phyloP scores from a whole-genome alignment of 768 basidiomycete genomes.

The Amanita phalloides region DNA sequence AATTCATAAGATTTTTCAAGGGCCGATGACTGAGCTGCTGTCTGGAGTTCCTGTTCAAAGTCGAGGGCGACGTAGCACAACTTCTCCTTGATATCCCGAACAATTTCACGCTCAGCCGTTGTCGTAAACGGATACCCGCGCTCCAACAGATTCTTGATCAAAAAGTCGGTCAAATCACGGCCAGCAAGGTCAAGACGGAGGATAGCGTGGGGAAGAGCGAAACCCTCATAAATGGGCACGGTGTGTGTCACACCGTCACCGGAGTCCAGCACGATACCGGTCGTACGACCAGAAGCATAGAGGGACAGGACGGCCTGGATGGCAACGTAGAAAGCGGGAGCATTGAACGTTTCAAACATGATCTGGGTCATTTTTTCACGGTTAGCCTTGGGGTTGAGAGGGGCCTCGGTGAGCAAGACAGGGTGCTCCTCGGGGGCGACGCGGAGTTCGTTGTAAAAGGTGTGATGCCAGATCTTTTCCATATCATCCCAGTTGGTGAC shows the following conservation, averaged over 20 bases:
- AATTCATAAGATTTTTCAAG: conserved; percentile 92
- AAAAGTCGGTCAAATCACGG: conserved; percentile 78
- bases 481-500: conserved; percentile 99
- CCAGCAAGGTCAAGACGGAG: conserved; percentile 87
- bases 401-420: conserved; percentile 84
- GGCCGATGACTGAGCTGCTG: conserved; percentile 79
- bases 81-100: conserved; percentile 96
- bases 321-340: conserved; percentile 84
- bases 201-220: conserved; percentile 88
- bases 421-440: conserved; percentile 92
- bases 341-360: conserved; percentile 96
- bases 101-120: conserved; percentile 88
- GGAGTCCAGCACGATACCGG: conserved; percentile 79
- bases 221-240: conserved; percentile 94
- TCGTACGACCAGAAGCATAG: conserved; percentile 92
- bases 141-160: conserved; percentile 82
- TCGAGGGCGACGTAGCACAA: conserved; percentile 92
- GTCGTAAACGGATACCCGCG: conserved; percentile 93
- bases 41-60: conserved; percentile 89
- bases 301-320: conserved; percentile 88
- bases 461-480: conserved; percentile 99
- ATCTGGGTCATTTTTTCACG: conserved; percentile 93
- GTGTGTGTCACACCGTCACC: conserved; percentile 96
- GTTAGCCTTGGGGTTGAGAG: conserved; percentile 89
- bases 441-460: conserved; percentile 93